These are phyloP conservation scores for Apiotrichum montevideense DNA, from an alignment of 1,284 basidiomycete genomes.

Conservation along the genomic window DNA sequence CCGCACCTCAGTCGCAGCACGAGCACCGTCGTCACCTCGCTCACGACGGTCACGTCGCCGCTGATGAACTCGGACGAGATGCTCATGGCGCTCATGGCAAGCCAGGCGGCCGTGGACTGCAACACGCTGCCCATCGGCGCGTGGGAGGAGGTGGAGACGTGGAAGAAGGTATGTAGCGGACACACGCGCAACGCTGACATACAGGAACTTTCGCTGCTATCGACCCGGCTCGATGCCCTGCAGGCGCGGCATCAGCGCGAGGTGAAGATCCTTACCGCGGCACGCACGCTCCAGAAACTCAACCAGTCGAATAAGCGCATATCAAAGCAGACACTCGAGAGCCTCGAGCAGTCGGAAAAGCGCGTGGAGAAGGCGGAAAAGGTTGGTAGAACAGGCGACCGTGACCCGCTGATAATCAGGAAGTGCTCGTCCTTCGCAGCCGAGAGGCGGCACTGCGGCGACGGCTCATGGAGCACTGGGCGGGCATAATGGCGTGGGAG, in stretches of 20 bases:
- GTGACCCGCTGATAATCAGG: conserved; percentile 21
- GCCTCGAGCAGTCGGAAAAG: conserved; percentile 44
- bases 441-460: conserved; percentile 39
- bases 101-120: conserved; percentile 69
- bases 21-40: conserved; percentile 3
- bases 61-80: conserved; percentile 57
- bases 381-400: conserved; percentile 14
- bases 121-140: conserved; percentile 65
- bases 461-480: conserved; percentile 47
- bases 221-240: conserved; percentile 35
- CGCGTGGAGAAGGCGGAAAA: conserved; percentile 45
- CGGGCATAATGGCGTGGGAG: conserved; percentile 48
- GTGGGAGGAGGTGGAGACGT: conserved; percentile 81
- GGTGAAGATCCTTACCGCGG: conserved; percentile 47
- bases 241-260: conserved; percentile 45
- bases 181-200: no score
- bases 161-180: conserved; percentile 66
- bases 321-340: conserved; percentile 46
- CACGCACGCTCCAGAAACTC: conserved; percentile 45
- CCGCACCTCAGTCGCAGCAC: conserved; percentile 6
- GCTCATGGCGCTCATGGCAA: conserved; percentile 72
- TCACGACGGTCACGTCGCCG: neutral
- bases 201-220: conserved; percentile 42
- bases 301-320: conserved; percentile 45
- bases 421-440: conserved; percentile 42